phyloP scores from a whole-genome alignment of 108 stramenopile species.

The Nitzschia putrida region DNA sequence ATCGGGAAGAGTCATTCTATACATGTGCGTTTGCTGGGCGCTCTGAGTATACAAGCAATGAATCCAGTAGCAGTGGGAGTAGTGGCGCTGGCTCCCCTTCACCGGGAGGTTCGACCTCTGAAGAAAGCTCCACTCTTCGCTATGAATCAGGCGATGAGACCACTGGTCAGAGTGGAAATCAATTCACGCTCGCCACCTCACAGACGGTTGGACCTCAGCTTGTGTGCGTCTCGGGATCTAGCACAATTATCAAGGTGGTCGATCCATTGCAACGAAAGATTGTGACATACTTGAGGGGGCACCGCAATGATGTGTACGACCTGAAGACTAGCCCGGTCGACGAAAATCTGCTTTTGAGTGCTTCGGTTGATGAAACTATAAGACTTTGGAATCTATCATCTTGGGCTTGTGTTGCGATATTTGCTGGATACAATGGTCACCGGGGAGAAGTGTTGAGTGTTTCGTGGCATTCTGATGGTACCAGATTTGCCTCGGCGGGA shows the following conservation, averaged over 20 bases:
- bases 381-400: slow-evolving; percentile 84
- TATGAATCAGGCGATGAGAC: too few species aligned
- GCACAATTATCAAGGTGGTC: slow-evolving; percentile 66
- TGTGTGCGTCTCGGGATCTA: slow-evolving; percentile 60
- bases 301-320: slow-evolving; percentile 72
- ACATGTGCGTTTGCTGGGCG: slow-evolving; percentile 71
- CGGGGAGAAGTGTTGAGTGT: slow-evolving; percentile 63
- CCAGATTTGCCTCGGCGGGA: slow-evolving; percentile 64
- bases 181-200: neutral
- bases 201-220: slow-evolving; percentile 55
- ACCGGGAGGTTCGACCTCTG: too few species aligned
- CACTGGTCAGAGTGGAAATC: too few species aligned
- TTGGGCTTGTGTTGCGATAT: slow-evolving; percentile 68
- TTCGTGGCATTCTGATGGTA: slow-evolving; percentile 74
- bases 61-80: neutral
- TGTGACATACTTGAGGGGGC: slow-evolving; percentile 54
- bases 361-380: slow-evolving; percentile 69
- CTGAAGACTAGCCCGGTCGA: slow-evolving; percentile 60
- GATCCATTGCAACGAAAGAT: slow-evolving; percentile 50
- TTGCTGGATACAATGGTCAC: slow-evolving; percentile 83
- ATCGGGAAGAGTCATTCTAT: slow-evolving; percentile 62
- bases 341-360: slow-evolving; percentile 62
- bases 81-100: too few species aligned
- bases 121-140: too few species aligned
- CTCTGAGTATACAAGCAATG: neutral